Evolutionary conservation across 73 alveolate species (phyloP).

Genomic region (Effrenium voratum): DNA sequence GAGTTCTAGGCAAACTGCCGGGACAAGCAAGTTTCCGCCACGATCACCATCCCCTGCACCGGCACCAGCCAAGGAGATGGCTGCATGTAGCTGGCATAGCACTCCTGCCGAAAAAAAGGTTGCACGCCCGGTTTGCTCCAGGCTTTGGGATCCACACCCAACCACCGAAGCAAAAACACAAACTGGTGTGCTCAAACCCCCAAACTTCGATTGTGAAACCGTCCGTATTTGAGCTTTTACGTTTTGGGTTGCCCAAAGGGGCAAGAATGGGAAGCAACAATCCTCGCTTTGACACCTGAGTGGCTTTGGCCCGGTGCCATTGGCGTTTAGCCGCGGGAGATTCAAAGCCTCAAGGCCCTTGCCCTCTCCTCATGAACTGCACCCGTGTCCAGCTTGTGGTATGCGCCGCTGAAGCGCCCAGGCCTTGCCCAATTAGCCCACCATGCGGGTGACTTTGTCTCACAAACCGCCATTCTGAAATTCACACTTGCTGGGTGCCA

Average conservation of each 20-base stretch:
- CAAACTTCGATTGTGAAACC: too few species aligned
- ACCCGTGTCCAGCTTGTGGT: not conserved
- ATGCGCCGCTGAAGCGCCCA: conserved; percentile 88
- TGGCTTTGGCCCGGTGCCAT: not conserved
- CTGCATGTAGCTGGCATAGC: conserved; percentile 38
- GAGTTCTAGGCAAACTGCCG: too few species aligned
- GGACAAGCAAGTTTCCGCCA: not conserved
- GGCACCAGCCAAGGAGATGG: not conserved
- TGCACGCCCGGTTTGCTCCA: not conserved
- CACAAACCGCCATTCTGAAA: not conserved
- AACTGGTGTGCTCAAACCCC: too few species aligned
- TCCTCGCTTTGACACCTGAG: not conserved
- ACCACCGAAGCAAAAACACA: too few species aligned
- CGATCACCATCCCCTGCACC: not conserved
- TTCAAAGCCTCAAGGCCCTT: too few species aligned
- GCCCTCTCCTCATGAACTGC: conserved; percentile 56
- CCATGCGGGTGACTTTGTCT: not conserved
- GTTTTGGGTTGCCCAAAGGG: not conserved
- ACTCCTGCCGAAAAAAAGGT: conserved; percentile 25
- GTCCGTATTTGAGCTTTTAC: not conserved
- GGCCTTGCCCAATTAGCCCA: conserved; percentile 16
- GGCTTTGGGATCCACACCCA: not conserved
- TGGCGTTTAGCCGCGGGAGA: not conserved
- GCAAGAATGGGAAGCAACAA: too few species aligned
- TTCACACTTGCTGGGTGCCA: not conserved